A percentile compares a stretch with the other conserved stretches of the same genome.
phyloP scores from a whole-genome alignment of 1,284 basidiomycete species.

The Rhodotorula sp. region DNA sequence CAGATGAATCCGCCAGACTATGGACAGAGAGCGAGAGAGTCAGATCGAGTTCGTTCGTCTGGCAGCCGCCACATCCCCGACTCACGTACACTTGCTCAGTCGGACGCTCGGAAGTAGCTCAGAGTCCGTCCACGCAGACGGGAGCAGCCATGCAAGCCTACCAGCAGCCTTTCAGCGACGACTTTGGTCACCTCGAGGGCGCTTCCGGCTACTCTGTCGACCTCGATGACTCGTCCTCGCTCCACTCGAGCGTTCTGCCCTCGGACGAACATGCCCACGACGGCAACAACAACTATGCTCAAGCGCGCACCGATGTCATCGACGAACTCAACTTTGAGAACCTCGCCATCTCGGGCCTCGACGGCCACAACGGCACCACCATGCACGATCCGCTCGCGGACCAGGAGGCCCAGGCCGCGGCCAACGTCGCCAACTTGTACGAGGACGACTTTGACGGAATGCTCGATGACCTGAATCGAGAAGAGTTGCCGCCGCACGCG shows the following conservation, averaged over 20 bases:
- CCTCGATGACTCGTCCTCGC: slow-evolving; percentile 32
- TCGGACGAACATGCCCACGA: slow-evolving; percentile 1
- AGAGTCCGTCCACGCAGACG: not conserved
- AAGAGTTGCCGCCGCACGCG: slow-evolving; percentile 79
- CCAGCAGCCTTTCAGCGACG: slow-evolving; percentile 9
- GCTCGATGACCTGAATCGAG: slow-evolving; percentile 74
- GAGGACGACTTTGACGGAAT: slow-evolving; percentile 81
- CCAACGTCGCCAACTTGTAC: slow-evolving; percentile 36
- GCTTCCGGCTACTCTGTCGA: slow-evolving; percentile 34
- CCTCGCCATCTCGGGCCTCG: slow-evolving; percentile 15
- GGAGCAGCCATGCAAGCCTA: slow-evolving; percentile 1
- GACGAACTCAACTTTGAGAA: slow-evolving; percentile 34
- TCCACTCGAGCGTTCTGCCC: slow-evolving; percentile 22
- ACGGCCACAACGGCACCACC: not conserved
- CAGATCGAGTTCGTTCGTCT: too few species aligned
- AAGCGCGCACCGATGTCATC: slow-evolving; percentile 4
- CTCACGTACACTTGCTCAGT: too few species aligned
- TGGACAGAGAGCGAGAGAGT: too few species aligned
- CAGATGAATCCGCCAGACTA: too few species aligned
- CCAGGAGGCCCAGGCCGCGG: not conserved
- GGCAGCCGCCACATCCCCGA: too few species aligned
- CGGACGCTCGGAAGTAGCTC: not conserved
- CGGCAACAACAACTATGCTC: not conserved
- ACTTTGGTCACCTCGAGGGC: slow-evolving; percentile 39
- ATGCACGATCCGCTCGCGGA: not conserved